Base-by-base conservation (phyloP, 169 alveolate species). In the Besnoitia besnoiti region DNA sequence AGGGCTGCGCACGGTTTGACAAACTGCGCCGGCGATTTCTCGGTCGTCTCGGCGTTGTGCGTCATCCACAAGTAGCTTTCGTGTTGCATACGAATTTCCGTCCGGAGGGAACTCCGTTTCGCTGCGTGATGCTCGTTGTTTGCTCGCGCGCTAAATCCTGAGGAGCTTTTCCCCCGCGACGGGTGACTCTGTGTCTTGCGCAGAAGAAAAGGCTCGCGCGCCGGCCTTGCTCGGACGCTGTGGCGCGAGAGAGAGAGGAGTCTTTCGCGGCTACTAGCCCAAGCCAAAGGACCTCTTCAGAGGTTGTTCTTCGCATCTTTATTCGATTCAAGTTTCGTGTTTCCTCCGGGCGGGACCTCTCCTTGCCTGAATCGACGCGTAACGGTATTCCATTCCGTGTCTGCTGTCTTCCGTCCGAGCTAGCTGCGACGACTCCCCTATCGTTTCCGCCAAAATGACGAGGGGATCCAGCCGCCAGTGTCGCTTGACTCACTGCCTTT, bases 211-310 rank as follows among this genome's bases (percentile, higher is more conserved):
- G 73, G 35, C 0, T 24, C 5, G 73, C 73, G 73, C 73, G 73
- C 35, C 73, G 73, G 73, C 73, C 73, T 55, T 55, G 73, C 73
- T 55, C 73, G 73, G 73, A 55, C 10, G 73, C 73, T 33, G 73
- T 55, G 73, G 73, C 30, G 27, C n/a, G 73, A 21, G 33, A 12
- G 8, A 7, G 73, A 16, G 73, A 16, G 35, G 73, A 24, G 27
- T 55, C 55, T 49, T 55, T 24, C 27, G 16, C 73, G 73, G 73
- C 35, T 12, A 3, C 16, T 10, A 4, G 33, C 27, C 73, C 73
- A 10, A 55, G 27, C 16, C 73, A 55, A 27, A 14, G 27, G 73
- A 55, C 27, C 73, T 55, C 27, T 55, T n/a, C n/a, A n/a, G n/a
- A n/a, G n/a, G n/a, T n/a, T n/a, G n/a, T n/a, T n/a, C 27, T 55